A percentile compares a stretch with the other conserved stretches of the same genome.
These are phyloP conservation scores for Cadophora luteo-olivacea DNA, from an alignment of 2,329 filamentous ascomycete genomes.

Conservation along the genomic window DNA sequence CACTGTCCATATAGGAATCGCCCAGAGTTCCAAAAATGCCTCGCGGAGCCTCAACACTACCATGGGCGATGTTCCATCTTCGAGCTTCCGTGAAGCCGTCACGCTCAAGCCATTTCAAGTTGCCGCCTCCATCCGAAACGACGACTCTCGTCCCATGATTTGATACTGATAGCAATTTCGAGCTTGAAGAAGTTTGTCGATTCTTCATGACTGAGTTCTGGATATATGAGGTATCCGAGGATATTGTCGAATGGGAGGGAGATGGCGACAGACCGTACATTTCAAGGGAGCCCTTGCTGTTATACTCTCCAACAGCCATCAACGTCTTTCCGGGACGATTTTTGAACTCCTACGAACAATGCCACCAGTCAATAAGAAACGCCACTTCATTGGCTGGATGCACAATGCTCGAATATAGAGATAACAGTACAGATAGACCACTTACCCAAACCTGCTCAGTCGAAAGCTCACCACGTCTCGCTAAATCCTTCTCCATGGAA, in stretches of 20 bases:
- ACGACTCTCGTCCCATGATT: conserved; percentile 84
- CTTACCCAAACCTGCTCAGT: conserved; percentile 54
- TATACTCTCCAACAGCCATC: conserved; percentile 88
- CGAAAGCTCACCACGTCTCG: conserved; percentile 61
- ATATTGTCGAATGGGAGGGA: conserved; percentile 36
- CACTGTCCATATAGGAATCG: conserved; percentile 47
- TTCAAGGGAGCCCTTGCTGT: conserved; percentile 87
- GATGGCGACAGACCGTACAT: conserved; percentile 70
- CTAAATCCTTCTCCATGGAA: conserved; percentile 63
- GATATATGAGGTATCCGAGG: conserved; percentile 44
- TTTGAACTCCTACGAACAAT: conserved; percentile 52
- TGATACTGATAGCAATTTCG: conserved; percentile 81
- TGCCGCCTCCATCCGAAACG: conserved; percentile 83
- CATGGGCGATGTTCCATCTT: conserved; percentile 60
- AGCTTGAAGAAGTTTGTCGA: conserved; percentile 79
- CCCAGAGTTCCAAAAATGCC: conserved; percentile 59
- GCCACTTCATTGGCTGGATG: neutral
- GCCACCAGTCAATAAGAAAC: neutral
- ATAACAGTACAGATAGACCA: neutral
- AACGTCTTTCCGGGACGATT: conserved; percentile 66
- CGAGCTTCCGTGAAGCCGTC: conserved; percentile 73
- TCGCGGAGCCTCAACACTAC: conserved; percentile 51
- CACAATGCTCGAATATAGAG: neutral
- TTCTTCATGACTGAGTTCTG: conserved; percentile 71
- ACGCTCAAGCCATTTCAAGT: conserved; percentile 89